A percentile compares a stretch with the other conserved stretches of the same genome.
These are phyloP conservation scores for Carex pumila DNA, from an alignment of 176 grass and related monocot species.

Conservation along the genomic window DNA sequence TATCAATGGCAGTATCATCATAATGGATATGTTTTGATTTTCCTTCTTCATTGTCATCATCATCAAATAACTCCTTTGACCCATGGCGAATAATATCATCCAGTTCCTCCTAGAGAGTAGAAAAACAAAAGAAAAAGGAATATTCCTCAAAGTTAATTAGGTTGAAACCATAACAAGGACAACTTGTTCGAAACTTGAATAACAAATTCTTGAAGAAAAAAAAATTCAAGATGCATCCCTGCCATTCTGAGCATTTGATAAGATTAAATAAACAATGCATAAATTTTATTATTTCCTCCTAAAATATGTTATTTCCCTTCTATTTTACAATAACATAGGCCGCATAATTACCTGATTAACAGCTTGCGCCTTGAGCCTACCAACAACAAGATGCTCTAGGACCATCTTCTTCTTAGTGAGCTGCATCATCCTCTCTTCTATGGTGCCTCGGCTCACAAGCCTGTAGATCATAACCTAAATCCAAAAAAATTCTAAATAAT, in stretches of 20 bases:
- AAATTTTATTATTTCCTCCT: neutral
- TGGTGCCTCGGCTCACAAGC: conserved; percentile 95
- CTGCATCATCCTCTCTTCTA: conserved; percentile 99
- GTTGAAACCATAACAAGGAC: neutral
- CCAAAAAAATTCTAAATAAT: conserved; percentile 17
- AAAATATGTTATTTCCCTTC: neutral
- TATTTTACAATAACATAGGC: neutral
- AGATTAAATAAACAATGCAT: conserved; percentile 20
- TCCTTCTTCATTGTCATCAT: conserved; percentile 80
- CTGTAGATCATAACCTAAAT: conserved; percentile 99
- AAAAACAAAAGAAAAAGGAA: neutral
- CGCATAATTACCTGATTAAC: conserved; percentile 77
- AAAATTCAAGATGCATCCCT: neutral
- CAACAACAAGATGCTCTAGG: conserved; percentile 96
- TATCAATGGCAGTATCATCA: conserved; percentile 89
- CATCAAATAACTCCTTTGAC: conserved; percentile 97
- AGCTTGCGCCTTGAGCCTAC: conserved; percentile 73
- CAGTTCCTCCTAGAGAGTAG: conserved; percentile 64
- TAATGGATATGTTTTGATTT: conserved; percentile 98
- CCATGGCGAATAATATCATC: conserved; percentile 99
- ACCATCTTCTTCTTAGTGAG: conserved; percentile 99
- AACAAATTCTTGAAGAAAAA: neutral
- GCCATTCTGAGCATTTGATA: neutral
- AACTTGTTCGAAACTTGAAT: neutral
- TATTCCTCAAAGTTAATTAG: conserved; percentile 8